Conservation (phyloP, 1,284 basidiomycete genomes). For the Quambalaria eucalypti region DNA sequence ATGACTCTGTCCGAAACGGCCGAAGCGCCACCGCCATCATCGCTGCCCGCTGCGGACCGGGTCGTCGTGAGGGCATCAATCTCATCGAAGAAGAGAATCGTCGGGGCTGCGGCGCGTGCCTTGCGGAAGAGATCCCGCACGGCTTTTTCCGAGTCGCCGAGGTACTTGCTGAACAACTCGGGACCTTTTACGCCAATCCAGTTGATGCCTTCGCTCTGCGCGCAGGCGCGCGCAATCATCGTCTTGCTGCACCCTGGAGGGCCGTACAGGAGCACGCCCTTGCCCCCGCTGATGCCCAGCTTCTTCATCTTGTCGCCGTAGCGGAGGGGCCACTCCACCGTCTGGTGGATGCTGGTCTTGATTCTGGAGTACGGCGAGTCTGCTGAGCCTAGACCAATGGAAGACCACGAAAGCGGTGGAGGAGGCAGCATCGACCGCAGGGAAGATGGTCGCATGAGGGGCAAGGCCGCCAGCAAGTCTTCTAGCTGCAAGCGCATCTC, state of each 20-base stretch:
- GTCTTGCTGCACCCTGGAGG: constrained; percentile 98
- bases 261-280: constrained; percentile 85
- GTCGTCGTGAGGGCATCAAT: constrained; percentile 85
- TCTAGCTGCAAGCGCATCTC: constrained; percentile 11
- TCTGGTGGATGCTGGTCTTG: constrained; percentile 14
- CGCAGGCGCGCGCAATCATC: constrained; percentile 82
- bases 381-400: background rate
- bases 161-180: constrained; percentile 81
- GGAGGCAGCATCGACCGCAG: background rate
- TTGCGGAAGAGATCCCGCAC: constrained; percentile 92
- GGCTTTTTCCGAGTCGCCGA: constrained; percentile 91
- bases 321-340: constrained; percentile 76
- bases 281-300: constrained; percentile 77
- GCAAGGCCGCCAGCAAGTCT: constrained; percentile 12
- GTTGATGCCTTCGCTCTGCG: constrained; percentile 69
- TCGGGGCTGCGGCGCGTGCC: constrained; percentile 83
- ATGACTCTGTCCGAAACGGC: constrained; percentile 77
- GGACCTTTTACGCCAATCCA: constrained; percentile 97
- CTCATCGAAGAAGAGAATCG: constrained; percentile 96
- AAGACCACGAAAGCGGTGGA: background rate
- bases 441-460: constrained; percentile 7
- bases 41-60: constrained; percentile 55
- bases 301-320: constrained; percentile 76
- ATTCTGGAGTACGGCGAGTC: background rate
- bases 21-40: constrained; percentile 44